Base-by-base conservation (phyloP, 2,329 filamentous ascomycete species). In the Fusarium hostae region DNA sequence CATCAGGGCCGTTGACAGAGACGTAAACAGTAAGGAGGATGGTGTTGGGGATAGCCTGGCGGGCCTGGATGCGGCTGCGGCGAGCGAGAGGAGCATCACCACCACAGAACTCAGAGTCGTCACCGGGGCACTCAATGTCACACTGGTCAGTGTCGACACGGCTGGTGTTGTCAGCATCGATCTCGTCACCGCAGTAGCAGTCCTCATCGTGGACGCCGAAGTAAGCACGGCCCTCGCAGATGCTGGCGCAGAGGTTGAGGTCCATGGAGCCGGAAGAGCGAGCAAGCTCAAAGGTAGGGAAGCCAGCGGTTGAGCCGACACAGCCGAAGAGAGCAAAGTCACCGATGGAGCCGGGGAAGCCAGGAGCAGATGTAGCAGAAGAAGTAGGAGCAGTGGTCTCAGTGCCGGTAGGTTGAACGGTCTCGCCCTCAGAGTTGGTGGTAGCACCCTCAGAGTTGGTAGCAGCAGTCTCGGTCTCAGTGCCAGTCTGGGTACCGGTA, bases 241-340 rank as follows among this genome's bases (percentile, higher is more conserved):
- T 70, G n/a, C 63, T 60, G 15, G 71, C 71, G 50, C 79, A 81
- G 5, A 68, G 44, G 11, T 80, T 72, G 26, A 79, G 52, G 22
- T 67, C 73, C 75, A 76, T 77, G 20, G 64, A 16, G 9, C 35
- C 41, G 8, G 65, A 66, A 4, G 65, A 24, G 3, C 66, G 63
- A 6, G 64, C 30, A 28, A 69, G 68, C 22, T 62, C 40, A 13
- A 80, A 79, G n/a, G 63, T 71, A 10, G 75, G 72, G 66, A 77
- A 79, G 9, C 64, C 70, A 0, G 44, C 57, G 3, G 47, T 22
- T 5, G 75, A 78, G 18, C 55, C 48, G 40, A 73, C 67, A 59
- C 79, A 81, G 50, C 78, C 79, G 32, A 72, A 70, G 41, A 76
- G 57, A 24, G 59, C 48, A 63, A 78, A 79, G 60, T 71, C 66